A percentile compares a stretch with the other conserved stretches of the same genome.
phyloP scores from a whole-genome alignment of 495 filamentous ascomycete genomes.

The Neurospora tetraspora region DNA sequence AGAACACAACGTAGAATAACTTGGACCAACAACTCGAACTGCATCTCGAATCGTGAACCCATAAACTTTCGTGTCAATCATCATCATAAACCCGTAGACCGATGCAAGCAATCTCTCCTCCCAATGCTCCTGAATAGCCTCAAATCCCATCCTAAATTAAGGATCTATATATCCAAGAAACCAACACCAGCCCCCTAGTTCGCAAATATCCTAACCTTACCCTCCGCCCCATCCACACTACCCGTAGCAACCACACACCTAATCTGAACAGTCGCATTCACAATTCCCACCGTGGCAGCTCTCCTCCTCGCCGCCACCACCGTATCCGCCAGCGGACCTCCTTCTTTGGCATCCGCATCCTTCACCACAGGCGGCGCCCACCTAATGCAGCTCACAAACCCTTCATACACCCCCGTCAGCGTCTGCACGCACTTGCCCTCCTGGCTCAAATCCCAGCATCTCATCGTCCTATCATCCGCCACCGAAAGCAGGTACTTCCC shows the following conservation, averaged over 20 bases:
- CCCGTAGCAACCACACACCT: slow-evolving; percentile 9
- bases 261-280: neutral
- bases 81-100: neutral
- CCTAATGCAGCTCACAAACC: slow-evolving; percentile 10
- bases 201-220: slow-evolving; percentile 10
- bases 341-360: neutral
- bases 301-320: neutral
- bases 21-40: neutral
- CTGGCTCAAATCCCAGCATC: slow-evolving; percentile 90
- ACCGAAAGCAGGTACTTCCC: slow-evolving; percentile 81
- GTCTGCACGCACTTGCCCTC: slow-evolving; percentile 74
- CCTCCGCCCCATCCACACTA: slow-evolving; percentile 9
- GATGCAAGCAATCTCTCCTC: neutral
- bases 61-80: neutral
- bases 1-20: neutral
- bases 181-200: neutral
- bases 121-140: neutral
- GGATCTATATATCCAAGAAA: neutral
- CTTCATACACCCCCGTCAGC: slow-evolving; percentile 7
- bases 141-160: too few species aligned
- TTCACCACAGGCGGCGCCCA: slow-evolving; percentile 9
- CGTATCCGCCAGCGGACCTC: neutral
- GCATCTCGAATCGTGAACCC: neutral
- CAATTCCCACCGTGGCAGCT: neutral
- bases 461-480: slow-evolving; percentile 75